Evolutionary conservation across 495 filamentous ascomycete genomes (phyloP).

Genomic region (Daldinia bambusicola): DNA sequence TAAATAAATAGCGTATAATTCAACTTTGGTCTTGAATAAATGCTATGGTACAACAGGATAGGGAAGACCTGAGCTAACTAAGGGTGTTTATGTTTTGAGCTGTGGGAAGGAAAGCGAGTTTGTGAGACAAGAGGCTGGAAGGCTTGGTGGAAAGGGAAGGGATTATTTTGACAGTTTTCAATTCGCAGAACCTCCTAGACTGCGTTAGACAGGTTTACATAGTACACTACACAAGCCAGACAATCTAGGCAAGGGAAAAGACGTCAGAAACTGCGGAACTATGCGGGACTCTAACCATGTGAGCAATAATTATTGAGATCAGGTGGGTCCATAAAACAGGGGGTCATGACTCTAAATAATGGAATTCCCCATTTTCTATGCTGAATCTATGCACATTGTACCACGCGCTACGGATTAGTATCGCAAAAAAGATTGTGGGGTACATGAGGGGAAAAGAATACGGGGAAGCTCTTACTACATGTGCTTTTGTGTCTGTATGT

Average conservation of each 20-base stretch:
- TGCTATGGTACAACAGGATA: background rate
- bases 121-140: constrained; percentile 1
- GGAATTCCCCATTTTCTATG: background rate
- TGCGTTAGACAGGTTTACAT: too few relatives aligned
- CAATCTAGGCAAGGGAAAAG: background rate
- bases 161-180: background rate
- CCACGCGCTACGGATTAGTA: background rate
- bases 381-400: background rate
- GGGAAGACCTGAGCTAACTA: background rate
- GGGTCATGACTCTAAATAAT: constrained; percentile 7
- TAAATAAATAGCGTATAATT: constrained; percentile 1
- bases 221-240: too few relatives aligned
- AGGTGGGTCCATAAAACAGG: constrained; percentile 29
- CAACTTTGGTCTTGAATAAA: constrained; percentile 1
- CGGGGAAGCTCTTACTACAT: constrained; percentile 7
- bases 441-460: constrained; percentile 23
- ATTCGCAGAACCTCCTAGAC: background rate
- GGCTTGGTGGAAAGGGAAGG: constrained; percentile 1
- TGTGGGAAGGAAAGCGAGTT: background rate
- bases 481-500: too few relatives aligned
- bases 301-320: constrained; percentile 28
- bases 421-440: constrained; percentile 10
- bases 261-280: constrained; percentile 29
- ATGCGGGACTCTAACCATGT: constrained; percentile 23
- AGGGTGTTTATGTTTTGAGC: background rate